These are phyloP conservation scores for Clohesyomyces aquaticus DNA, from an alignment of 495 filamentous ascomycete genomes.

Conservation along the genomic window DNA sequence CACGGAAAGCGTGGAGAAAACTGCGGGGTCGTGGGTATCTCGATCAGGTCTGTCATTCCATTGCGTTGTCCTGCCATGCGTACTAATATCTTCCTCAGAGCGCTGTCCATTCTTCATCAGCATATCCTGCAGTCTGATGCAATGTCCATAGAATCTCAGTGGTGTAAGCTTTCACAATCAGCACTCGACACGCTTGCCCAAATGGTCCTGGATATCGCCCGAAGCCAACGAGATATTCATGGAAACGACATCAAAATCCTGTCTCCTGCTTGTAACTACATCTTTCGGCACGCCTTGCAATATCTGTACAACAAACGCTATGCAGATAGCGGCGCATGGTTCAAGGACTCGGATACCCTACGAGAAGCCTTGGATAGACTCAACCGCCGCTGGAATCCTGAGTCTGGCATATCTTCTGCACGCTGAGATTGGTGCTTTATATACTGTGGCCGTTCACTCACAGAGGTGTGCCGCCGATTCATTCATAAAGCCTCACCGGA, in stretches of 20 bases:
- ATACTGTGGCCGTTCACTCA: too few relatives aligned
- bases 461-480: too few relatives aligned
- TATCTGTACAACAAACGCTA: slow-evolving; percentile 1
- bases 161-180: background rate
- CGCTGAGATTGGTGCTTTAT: too few relatives aligned
- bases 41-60: background rate
- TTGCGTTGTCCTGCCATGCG: background rate
- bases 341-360: background rate
- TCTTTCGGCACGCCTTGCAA: background rate
- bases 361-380: background rate
- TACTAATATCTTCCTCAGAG: background rate
- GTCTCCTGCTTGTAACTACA: slow-evolving; percentile 1
- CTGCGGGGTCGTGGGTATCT: background rate
- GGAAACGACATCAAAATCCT: background rate
- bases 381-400: background rate
- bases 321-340: background rate
- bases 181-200: background rate
- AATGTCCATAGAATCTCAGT: background rate
- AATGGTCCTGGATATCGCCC: slow-evolving; percentile 1
- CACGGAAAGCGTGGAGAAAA: background rate
- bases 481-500: too few relatives aligned
- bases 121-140: background rate
- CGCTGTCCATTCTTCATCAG: background rate
- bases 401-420: background rate
- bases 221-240: background rate